These are phyloP conservation scores for Paraconiothyrium brasiliense DNA, from an alignment of 2,329 filamentous ascomycete species.

Conservation along the genomic window DNA sequence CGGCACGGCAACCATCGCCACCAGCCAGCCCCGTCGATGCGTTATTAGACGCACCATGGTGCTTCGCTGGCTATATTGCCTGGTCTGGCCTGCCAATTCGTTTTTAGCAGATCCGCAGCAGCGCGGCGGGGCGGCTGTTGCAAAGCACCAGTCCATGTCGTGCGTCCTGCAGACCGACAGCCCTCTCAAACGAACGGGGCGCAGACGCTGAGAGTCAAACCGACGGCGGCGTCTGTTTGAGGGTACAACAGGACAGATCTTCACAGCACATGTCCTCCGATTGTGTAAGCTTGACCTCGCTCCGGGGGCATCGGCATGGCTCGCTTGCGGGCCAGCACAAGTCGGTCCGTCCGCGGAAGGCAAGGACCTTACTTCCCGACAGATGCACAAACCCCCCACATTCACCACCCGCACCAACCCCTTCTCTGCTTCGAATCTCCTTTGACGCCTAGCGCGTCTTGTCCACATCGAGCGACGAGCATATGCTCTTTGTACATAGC, in stretches of 20 bases:
- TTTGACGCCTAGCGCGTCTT: conserved; percentile 4
- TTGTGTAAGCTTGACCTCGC: background rate
- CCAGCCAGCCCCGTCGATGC: conserved; percentile 16
- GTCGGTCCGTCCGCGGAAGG: conserved; percentile 11
- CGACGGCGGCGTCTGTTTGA: background rate
- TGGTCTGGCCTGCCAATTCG: background rate
- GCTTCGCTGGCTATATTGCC: conserved; percentile 37
- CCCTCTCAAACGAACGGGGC: background rate
- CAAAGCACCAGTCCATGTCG: conserved; percentile 22
- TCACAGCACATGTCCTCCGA: conserved; percentile 5
- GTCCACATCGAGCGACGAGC: background rate
- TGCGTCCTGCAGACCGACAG: conserved; percentile 18
- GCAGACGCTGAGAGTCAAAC: background rate
- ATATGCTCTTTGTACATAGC: background rate
- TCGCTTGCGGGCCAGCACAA: conserved; percentile 7
- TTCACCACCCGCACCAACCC: background rate
- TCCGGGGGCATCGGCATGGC: background rate
- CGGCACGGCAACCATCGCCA: conserved; percentile 35
- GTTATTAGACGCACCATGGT: conserved; percentile 41
- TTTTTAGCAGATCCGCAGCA: conserved; percentile 26
- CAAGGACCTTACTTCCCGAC: conserved; percentile 13
- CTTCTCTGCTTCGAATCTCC: conserved; percentile 9
- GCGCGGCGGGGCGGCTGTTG: conserved; percentile 33
- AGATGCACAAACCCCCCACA: conserved; percentile 1
- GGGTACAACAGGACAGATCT: background rate